Evolutionary conservation across 768 basidiomycete species (phyloP).

Genomic region (Nidularia pulvinata): DNA sequence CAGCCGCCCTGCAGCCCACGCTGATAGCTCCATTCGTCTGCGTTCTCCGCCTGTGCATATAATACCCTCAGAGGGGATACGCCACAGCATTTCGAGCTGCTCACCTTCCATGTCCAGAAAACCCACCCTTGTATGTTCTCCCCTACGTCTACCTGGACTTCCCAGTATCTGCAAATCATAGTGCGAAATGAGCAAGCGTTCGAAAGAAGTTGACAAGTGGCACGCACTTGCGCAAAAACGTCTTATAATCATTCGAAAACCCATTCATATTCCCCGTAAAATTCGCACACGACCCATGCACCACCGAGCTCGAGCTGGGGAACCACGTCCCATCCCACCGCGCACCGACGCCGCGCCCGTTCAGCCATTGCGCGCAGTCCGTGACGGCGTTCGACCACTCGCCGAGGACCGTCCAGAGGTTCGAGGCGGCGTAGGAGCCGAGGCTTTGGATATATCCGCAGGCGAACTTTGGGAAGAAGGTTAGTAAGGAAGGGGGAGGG

Average conservation of each 20-base stretch:
- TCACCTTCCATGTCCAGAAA: conserved; percentile 80
- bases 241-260: conserved; percentile 65
- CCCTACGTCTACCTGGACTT: conserved; percentile 75
- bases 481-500: not conserved
- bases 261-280: conserved; percentile 58
- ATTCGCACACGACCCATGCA: conserved; percentile 60
- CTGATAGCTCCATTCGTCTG: conserved; percentile 79
- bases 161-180: conserved; percentile 60
- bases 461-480: conserved; percentile 34
- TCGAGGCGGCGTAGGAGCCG: conserved; percentile 41
- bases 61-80: too few species aligned
- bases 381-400: conserved; percentile 81
- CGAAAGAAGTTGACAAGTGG: not conserved
- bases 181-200: not conserved
- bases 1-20: conserved; percentile 74
- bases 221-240: conserved; percentile 58
- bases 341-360: conserved; percentile 71
- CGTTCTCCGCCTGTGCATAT: conserved; percentile 51
- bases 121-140: conserved; percentile 75
- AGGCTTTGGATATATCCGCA: conserved; percentile 51
- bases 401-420: conserved; percentile 76
- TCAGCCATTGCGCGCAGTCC: conserved; percentile 80
- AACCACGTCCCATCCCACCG: conserved; percentile 66
- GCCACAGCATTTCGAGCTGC: conserved; percentile 6
- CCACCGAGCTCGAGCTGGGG: conserved; percentile 34